Evolutionary conservation across 345 rosid species (phyloP), one percentile per base, ranked within the genome.

Genomic region (Camelina hispida): DNA sequence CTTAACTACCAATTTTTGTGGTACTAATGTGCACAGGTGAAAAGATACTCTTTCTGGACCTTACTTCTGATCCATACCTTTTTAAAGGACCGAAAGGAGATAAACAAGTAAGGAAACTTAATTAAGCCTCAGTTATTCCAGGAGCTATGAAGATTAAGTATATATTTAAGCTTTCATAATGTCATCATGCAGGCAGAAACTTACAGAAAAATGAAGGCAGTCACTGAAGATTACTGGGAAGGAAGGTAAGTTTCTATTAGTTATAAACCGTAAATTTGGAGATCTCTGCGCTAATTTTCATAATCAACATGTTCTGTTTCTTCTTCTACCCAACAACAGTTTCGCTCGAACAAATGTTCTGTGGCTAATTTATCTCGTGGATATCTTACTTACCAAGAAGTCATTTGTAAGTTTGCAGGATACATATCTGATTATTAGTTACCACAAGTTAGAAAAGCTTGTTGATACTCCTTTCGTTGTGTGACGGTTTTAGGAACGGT

Each of bases 51-150:
- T 92, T 85, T 77, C 80, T 92, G 66, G 99, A 92, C 80, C 85
- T 92, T 32, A 82, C 97, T 61, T 74, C 86, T n/a, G 99, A 95
- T 73, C 99, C 97, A 35, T 74, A 87, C 55, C 92, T 92, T 63
- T 92, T 95, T 69, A 88, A 84, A 72, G 98, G 97, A 66, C 96
- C 96, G 20, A 92, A 87, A 85, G 96, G 98, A 65, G 96, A 95
- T 66, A 90, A 64, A 81, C 99, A 95, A 79, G 99, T 89, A 78
- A 80, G 87, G 69, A 60, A 53, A 46, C 0, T 11, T 11, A 12
- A 37, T 12, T 15, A 38, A 60, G 20, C 20, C 28, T 47, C 28
- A 25, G 16, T 54, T 48, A 14, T 20, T 48, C 55, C 3, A 16
- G n/a, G 5, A 61, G 40, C 30, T 18, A 44, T 54, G 51, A 16